These are phyloP conservation scores for Apiospora phragmitis DNA, from an alignment of 2,329 filamentous ascomycete species.

Conservation along the genomic window DNA sequence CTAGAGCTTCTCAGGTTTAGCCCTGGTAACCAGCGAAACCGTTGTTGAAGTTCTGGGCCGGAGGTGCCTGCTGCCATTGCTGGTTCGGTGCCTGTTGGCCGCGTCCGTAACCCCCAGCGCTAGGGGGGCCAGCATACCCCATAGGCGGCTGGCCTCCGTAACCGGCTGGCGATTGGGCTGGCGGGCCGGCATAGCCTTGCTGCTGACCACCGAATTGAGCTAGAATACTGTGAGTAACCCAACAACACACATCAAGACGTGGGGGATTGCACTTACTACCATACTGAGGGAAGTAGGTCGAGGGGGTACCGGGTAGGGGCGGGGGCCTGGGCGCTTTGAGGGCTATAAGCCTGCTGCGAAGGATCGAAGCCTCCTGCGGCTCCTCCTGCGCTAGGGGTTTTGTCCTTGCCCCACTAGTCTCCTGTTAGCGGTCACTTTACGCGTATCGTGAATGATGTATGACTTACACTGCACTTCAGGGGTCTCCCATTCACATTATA, in stretches of 20 bases:
- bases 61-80: constrained; percentile 51
- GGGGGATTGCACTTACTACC: constrained; percentile 60
- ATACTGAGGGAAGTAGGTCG: constrained; percentile 91
- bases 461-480: constrained; percentile 95
- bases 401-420: constrained; percentile 95
- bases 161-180: constrained; percentile 60
- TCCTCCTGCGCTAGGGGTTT: constrained; percentile 69
- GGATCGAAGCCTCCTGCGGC: constrained; percentile 71
- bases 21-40: constrained; percentile 66
- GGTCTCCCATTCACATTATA: constrained; percentile 98
- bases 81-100: constrained; percentile 62
- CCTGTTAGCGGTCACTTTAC: constrained; percentile 32
- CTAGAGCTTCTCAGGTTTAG: constrained; percentile 32
- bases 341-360: constrained; percentile 67
- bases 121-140: constrained; percentile 70
- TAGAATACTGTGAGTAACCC: constrained; percentile 43
- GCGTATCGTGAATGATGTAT: constrained; percentile 17
- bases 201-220: constrained; percentile 65
- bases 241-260: neutral
- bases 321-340: constrained; percentile 72
- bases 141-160: constrained; percentile 65
- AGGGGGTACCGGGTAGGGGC: constrained; percentile 74
- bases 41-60: constrained; percentile 60
- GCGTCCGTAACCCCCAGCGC: constrained; percentile 70
- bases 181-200: constrained; percentile 63